Percentiles rank a stretch among this genome's conserved stretches.
Conservation (phyloP, 163 green algal species). For the Smithsoniella earleae region DNA sequence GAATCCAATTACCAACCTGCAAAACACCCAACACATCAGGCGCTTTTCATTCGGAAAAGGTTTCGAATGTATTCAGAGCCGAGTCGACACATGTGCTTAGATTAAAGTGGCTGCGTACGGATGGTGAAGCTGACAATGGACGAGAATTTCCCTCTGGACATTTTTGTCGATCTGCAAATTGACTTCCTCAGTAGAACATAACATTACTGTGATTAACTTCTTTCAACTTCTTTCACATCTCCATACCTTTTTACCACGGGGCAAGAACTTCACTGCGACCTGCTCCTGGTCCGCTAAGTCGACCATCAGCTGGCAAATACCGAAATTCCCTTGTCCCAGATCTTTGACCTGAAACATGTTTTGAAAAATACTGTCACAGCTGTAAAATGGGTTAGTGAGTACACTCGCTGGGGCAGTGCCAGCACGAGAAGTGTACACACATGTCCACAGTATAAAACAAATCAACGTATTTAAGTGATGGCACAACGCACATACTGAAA, state of each 20-base stretch:
- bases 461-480: no score
- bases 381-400: no score
- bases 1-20: slow-evolving; percentile 70
- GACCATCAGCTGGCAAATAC: slow-evolving; percentile 79
- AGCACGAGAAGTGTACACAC: no score
- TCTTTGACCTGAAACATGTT: slow-evolving; percentile 54
- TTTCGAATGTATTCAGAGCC: no score
- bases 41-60: not conserved
- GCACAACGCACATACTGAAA: no score
- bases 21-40: not conserved
- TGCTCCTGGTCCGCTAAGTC: slow-evolving; percentile 68
- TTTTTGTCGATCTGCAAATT: slow-evolving; percentile 82
- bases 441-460: no score
- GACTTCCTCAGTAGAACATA: not conserved
- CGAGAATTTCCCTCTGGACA: slow-evolving; percentile 95
- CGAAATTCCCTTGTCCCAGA: slow-evolving; percentile 94
- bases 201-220: not conserved
- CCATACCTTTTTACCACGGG: slow-evolving; percentile 70
- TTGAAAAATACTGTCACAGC: slow-evolving; percentile 28
- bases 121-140: slow-evolving; percentile 83
- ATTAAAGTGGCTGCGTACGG: slow-evolving; percentile 57
- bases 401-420: no score
- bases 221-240: not conserved
- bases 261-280: slow-evolving; percentile 94
- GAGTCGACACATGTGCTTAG: not conserved